Conservation (phyloP, 768 basidiomycete genomes). For the Termitomyces titanicus region DNA sequence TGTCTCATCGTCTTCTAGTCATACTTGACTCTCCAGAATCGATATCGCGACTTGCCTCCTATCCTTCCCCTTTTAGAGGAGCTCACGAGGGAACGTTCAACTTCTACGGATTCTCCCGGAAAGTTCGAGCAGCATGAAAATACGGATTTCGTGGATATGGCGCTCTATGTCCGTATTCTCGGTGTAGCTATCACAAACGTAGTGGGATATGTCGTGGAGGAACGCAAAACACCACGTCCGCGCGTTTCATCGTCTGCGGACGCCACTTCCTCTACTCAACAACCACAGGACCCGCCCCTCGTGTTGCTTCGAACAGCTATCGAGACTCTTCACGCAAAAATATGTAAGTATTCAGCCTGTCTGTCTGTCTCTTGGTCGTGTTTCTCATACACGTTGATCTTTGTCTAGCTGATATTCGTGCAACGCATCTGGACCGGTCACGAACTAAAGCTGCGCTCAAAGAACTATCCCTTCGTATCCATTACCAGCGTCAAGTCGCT, state of each 20-base stretch:
- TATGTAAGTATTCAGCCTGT: conserved; percentile 42
- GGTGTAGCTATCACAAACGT: conserved; percentile 56
- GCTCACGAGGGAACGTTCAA: conserved; percentile 37
- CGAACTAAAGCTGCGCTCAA: conserved; percentile 69
- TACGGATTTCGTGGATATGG: conserved; percentile 61
- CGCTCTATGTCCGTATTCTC: conserved; percentile 54
- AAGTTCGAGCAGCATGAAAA: conserved; percentile 53
- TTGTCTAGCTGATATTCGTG: conserved; percentile 62
- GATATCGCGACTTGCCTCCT: conserved; percentile 43
- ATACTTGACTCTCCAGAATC: conserved; percentile 26
- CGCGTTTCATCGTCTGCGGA: conserved; percentile 11
- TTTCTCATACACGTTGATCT: background rate
- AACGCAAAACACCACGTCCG: conserved; percentile 26
- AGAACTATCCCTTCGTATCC: conserved; percentile 55
- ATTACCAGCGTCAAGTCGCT: conserved; percentile 49
- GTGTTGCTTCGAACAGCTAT: conserved; percentile 46
- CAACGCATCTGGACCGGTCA: conserved; percentile 73
- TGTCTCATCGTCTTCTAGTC: conserved; percentile 1
- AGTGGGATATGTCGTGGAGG: conserved; percentile 50
- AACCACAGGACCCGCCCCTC: conserved; percentile 38
- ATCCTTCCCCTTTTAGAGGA: conserved; percentile 46
- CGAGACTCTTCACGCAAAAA: conserved; percentile 53
- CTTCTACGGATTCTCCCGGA: conserved; percentile 23
- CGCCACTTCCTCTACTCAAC: conserved; percentile 14
- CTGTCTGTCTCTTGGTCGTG: background rate